Percentiles rank a stretch among this genome's conserved stretches.
phyloP scores from a whole-genome alignment of 345 rosid genomes.

The Schrenkiella parvula region DNA sequence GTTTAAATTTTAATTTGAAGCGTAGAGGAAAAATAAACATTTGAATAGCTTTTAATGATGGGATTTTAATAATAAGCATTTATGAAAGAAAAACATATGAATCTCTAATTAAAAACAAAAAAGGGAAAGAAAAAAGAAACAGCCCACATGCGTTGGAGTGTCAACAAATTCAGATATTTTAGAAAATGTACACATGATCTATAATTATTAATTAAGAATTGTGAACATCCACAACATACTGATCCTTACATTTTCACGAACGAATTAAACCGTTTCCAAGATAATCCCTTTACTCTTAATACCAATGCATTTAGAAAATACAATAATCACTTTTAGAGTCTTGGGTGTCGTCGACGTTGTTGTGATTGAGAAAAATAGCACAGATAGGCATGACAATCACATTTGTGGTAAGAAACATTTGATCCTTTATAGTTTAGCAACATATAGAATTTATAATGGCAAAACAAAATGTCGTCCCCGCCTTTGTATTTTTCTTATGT shows the following conservation, averaged over 20 bases:
- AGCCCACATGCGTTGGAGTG: constrained; percentile 25
- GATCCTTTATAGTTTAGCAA: constrained; percentile 1
- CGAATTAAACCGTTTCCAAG: background rate
- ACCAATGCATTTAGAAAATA: background rate
- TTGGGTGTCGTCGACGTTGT: background rate
- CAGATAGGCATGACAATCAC: constrained; percentile 5
- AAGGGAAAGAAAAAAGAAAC: background rate
- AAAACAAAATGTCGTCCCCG: background rate
- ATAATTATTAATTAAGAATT: background rate
- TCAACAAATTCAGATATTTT: background rate
- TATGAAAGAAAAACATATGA: background rate
- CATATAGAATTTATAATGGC: background rate
- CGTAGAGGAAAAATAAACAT: background rate
- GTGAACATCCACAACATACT: background rate
- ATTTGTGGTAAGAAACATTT: constrained; percentile 10
- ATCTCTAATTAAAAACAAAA: background rate
- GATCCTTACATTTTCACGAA: background rate
- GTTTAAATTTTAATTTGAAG: background rate
- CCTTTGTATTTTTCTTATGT: background rate
- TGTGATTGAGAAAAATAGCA: background rate
- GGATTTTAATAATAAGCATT: background rate
- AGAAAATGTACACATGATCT: constrained; percentile 1
- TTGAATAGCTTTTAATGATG: background rate
- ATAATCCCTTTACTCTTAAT: background rate
- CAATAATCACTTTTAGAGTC: too few relatives aligned